Evolutionary conservation across 495 filamentous ascomycete species (phyloP).

Genomic region (Pseudevernia furfuracea): DNA sequence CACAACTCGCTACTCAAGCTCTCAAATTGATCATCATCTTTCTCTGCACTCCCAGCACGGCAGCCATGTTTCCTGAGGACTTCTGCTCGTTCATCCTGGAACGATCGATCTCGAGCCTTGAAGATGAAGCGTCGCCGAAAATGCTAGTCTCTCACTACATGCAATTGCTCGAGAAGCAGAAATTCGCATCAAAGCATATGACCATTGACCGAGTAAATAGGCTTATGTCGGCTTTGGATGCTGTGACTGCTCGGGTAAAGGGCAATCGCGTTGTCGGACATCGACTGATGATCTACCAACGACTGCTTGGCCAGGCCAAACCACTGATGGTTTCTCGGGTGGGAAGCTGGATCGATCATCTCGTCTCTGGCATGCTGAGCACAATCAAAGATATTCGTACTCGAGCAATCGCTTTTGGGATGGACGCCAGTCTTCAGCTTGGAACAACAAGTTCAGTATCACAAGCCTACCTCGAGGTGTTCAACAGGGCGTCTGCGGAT

Average conservation of each 20-base stretch:
- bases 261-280: conserved; percentile 70
- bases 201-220: conserved; percentile 57
- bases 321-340: conserved; percentile 54
- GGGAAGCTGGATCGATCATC: conserved; percentile 65
- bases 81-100: conserved; percentile 76
- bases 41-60: conserved; percentile 58
- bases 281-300: conserved; percentile 68
- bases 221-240: conserved; percentile 58
- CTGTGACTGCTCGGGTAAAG: conserved; percentile 62
- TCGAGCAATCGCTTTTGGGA: conserved; percentile 65
- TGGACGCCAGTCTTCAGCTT: conserved; percentile 53
- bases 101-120: conserved; percentile 60
- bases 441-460: conserved; percentile 59
- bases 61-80: conserved; percentile 58
- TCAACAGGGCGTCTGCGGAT: conserved; percentile 50
- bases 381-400: conserved; percentile 64
- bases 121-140: conserved; percentile 60
- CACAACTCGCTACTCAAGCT: conserved; percentile 63
- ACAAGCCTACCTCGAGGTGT: conserved; percentile 55
- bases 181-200: conserved; percentile 67
- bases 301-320: conserved; percentile 60
- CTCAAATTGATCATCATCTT: conserved; percentile 67
- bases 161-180: conserved; percentile 67
- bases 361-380: conserved; percentile 76
- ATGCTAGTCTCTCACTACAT: conserved; percentile 68